phyloP scores from a whole-genome alignment of 2,329 filamentous ascomycete species.

The Emericellopsis cladophorae region DNA sequence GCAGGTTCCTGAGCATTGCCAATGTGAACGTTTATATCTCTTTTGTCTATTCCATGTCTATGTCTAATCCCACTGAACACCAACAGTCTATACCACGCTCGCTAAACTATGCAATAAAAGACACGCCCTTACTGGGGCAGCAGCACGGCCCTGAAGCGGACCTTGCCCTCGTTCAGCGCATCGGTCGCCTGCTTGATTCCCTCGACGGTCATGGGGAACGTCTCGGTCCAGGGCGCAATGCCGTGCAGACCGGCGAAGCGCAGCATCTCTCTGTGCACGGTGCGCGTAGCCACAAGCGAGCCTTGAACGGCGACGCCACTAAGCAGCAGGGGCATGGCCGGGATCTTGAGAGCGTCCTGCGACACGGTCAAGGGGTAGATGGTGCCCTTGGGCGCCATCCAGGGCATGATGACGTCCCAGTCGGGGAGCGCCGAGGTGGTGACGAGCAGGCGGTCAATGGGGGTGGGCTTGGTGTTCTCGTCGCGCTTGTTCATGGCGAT shows the following conservation, averaged over 20 bases:
- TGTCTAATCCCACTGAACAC: too few relatives aligned
- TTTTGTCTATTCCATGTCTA: too few relatives aligned
- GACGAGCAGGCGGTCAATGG: conserved; percentile 43
- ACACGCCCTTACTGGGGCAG: conserved; percentile 16
- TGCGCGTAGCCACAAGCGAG: conserved; percentile 31
- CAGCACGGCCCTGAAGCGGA: conserved; percentile 27
- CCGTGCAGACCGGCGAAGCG: conserved; percentile 41
- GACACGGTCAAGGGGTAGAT: conserved; percentile 50
- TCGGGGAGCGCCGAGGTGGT: conserved; percentile 22
- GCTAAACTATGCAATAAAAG: too few relatives aligned
- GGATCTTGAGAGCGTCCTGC: conserved; percentile 3
- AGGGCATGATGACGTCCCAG: background rate
- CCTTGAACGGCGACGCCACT: conserved; percentile 39
- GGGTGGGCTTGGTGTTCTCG: conserved; percentile 38
- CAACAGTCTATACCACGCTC: background rate
- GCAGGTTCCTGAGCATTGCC: too few relatives aligned
- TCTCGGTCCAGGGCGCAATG: conserved; percentile 43
- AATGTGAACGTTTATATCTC: too few relatives aligned
- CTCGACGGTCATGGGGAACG: conserved; percentile 34
- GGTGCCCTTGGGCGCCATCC: conserved; percentile 27
- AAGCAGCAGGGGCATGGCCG: conserved; percentile 33
- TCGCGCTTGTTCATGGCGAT: conserved; percentile 28
- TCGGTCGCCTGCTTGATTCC: conserved; percentile 30
- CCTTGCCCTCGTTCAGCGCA: conserved; percentile 38
- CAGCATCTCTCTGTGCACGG: conserved; percentile 47